Evolutionary conservation across 2,329 filamentous ascomycete species (phyloP).

Genomic region (Xylariaceae sp.): DNA sequence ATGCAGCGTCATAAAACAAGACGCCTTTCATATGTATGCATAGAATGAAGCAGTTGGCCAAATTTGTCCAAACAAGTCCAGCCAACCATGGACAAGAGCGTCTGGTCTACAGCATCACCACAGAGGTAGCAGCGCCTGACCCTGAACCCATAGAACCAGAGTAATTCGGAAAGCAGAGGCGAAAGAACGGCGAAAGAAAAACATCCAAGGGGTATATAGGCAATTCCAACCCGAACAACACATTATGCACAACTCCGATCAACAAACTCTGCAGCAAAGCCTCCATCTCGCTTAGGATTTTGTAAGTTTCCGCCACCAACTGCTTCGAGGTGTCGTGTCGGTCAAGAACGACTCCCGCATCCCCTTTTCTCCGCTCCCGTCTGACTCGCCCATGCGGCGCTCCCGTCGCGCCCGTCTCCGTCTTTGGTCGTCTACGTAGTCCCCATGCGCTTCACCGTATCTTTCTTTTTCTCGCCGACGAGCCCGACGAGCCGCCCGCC

Average conservation of each 20-base stretch:
- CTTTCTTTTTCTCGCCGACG: constrained; percentile 41
- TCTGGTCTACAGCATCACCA: not conserved
- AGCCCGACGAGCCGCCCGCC: constrained; percentile 45
- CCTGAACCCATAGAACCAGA: not conserved
- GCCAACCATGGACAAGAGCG: not conserved
- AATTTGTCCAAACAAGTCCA: not conserved
- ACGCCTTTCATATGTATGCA: not conserved
- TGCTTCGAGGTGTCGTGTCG: constrained; percentile 46
- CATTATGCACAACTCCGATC: not conserved
- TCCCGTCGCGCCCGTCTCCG: constrained; percentile 39
- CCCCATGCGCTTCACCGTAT: constrained; percentile 36
- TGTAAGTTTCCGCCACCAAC: constrained; percentile 56
- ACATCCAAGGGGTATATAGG: constrained; percentile 11
- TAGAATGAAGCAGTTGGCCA: not conserved
- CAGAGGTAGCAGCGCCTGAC: not conserved
- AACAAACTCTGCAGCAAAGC: not conserved
- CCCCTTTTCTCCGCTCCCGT: constrained; percentile 32
- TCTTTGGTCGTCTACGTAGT: constrained; percentile 40
- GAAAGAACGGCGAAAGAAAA: not conserved
- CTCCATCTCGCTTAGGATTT: constrained; percentile 22
- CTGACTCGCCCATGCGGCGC: constrained; percentile 30
- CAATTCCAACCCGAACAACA: constrained; percentile 7
- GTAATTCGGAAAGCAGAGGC: not conserved
- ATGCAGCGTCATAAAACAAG: not conserved
- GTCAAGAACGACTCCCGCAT: constrained; percentile 38